Base-by-base conservation (phyloP, 2,329 filamentous ascomycete species). In the Aureobasidium sp. region DNA sequence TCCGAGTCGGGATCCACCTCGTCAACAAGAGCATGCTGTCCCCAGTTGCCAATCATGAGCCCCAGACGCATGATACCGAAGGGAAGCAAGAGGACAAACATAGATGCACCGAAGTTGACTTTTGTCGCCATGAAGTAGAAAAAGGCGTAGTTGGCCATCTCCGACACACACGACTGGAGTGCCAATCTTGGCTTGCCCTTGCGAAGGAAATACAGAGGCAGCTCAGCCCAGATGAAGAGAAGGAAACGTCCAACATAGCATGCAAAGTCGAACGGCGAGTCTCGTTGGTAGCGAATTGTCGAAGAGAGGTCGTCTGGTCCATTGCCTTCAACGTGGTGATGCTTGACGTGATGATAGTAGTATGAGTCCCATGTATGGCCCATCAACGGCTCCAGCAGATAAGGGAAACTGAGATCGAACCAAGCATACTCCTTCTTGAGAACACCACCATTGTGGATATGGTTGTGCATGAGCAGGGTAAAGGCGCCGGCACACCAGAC, bases 311-410 rank as follows among this genome's bases (percentile, higher is more conserved):
- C 89, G 49, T 86, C 80, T 0, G 88, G 87, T 0, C 89, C 89
- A 67, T 93, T 93, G 63, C 84, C 86, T 73, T 92, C 89, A 60
- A 92, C 84, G 65, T 93, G 89, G 69, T 93, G 89, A 69, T 91
- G 88, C 76, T 93, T 93, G 69, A 92, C 87, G 68, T 93, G 89
- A 69, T 93, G 89, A 69, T 90, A 92, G 70, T 82, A 93, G 74
- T 93, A 93, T 1, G 85, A 86, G 74, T 93, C 90, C 87, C 88
- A 91, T 0, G 88, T 91, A 68, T 93, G 89, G 11, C 89, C 89
- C 82, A 90, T 87, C 60, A 93, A 73, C 0, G 88, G 88, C 65
- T 91, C 87, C 11, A 84, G 76, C 42, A 92, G 71, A 69, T 90
- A 93, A 0, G 89, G 89, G 66, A 91, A 92, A 1, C 79, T 57